phyloP scores from a whole-genome alignment of 1,139 yeast species.

The Sugiyamaella sp. region DNA sequence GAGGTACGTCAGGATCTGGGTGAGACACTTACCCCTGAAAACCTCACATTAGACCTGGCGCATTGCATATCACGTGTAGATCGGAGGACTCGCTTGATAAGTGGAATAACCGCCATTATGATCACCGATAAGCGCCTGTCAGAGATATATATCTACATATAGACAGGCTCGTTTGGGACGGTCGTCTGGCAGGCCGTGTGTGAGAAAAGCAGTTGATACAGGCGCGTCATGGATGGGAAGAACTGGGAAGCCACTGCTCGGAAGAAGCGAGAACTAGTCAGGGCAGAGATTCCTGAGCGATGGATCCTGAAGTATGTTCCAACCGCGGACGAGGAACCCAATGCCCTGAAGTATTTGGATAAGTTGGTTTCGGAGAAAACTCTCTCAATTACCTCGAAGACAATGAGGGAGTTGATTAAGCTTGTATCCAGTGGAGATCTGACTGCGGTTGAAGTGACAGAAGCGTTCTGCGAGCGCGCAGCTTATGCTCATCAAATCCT shows the following conservation, averaged over 20 bases:
- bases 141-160: not conserved
- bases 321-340: conserved; percentile 22
- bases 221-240: not conserved
- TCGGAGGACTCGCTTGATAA: not conserved
- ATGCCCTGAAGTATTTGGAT: conserved; percentile 23
- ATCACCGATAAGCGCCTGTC: not conserved
- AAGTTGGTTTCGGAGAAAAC: conserved; percentile 19
- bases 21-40: conserved; percentile 10
- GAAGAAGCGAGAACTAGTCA: conserved; percentile 14
- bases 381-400: conserved; percentile 20
- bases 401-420: conserved; percentile 18
- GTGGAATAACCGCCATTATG: not conserved
- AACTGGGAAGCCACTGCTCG: conserved; percentile 22
- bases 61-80: conserved; percentile 4
- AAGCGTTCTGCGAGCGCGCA: conserved; percentile 55
- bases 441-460: conserved; percentile 25
- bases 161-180: too few relatives aligned
- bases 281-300: conserved; percentile 21
- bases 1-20: not conserved
- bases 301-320: conserved; percentile 23
- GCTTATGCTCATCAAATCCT: conserved; percentile 62
- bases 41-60: not conserved
- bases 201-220: too few relatives aligned
- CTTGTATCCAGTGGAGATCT: conserved; percentile 22
- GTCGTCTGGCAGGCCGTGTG: too few relatives aligned